Conservation (phyloP, 345 rosid genomes). For the Citrus trifoliata region DNA sequence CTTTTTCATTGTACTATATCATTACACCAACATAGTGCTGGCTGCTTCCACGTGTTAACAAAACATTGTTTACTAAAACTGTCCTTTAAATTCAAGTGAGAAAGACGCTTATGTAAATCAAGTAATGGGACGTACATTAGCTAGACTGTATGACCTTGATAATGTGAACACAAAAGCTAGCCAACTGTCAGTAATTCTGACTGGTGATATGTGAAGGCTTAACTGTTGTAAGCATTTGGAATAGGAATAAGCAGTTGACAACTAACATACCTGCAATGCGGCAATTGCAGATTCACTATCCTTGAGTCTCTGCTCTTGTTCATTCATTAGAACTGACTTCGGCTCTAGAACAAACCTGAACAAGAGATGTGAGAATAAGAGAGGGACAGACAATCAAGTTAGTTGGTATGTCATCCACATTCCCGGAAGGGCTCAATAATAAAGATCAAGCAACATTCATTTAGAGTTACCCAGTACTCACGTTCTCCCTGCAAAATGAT, state of each 20-base stretch:
- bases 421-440: not conserved
- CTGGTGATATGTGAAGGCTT: too few species aligned
- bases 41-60: not conserved
- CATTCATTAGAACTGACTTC: slow-evolving; percentile 51
- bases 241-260: not conserved
- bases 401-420: slow-evolving; percentile 12
- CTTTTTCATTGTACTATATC: not conserved
- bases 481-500: slow-evolving; percentile 86
- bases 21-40: not conserved
- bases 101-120: not conserved
- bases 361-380: slow-evolving; percentile 20
- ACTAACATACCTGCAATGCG: slow-evolving; percentile 57
- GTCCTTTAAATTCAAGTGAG: not conserved
- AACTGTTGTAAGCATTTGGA: not conserved
- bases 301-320: slow-evolving; percentile 83
- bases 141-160: not conserved
- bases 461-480: slow-evolving; percentile 44
- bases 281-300: slow-evolving; percentile 79
- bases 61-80: not conserved
- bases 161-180: not conserved
- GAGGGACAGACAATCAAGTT: slow-evolving; percentile 16
- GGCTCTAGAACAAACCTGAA: slow-evolving; percentile 91
- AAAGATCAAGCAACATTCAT: not conserved
- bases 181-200: not conserved
- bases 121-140: not conserved